phyloP scores from a whole-genome alignment of 805 yeast species.

The Saccharomycopsis synnaedendra region DNA sequence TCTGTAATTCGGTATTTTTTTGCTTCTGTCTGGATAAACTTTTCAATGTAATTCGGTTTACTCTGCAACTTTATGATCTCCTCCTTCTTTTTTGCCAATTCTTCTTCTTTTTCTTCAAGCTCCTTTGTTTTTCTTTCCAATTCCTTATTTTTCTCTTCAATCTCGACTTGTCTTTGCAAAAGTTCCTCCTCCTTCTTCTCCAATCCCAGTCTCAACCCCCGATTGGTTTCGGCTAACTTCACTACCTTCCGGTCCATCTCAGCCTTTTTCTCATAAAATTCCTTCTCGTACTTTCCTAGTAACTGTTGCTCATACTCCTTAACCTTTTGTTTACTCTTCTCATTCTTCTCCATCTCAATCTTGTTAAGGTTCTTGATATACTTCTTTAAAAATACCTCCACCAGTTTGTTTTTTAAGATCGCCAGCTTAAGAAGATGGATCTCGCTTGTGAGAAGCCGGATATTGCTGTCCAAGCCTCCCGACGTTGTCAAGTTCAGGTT shows the following conservation, averaged over 20 bases:
- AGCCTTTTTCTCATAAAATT: constrained; percentile 6
- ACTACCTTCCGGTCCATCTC: constrained; percentile 10
- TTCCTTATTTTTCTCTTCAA: constrained; percentile 2
- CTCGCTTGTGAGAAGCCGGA: constrained; percentile 42
- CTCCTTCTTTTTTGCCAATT: neutral
- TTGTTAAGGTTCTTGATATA: constrained; percentile 25
- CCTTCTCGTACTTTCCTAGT: constrained; percentile 10
- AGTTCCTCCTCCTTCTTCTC: constrained; percentile 4
- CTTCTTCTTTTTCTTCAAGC: constrained; percentile 4
- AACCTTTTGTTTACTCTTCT: constrained; percentile 13
- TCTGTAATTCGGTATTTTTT: neutral
- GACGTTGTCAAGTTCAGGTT: constrained; percentile 51
- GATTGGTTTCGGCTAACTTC: constrained; percentile 5
- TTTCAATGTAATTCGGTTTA: neutral
- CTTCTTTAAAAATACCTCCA: constrained; percentile 41
- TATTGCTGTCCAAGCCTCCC: constrained; percentile 41
- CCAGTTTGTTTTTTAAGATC: constrained; percentile 39
- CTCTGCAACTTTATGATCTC: no score
- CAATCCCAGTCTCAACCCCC: constrained; percentile 4
- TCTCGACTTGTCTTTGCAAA: constrained; percentile 5
- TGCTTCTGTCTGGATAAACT: constrained; percentile 11
- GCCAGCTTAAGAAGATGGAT: constrained; percentile 50
- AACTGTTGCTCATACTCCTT: constrained; percentile 16
- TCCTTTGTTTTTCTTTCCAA: constrained; percentile 3
- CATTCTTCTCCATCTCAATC: constrained; percentile 16